Conservation (phyloP, 1,284 basidiomycete species). For the Cryptococcus sp. region DNA sequence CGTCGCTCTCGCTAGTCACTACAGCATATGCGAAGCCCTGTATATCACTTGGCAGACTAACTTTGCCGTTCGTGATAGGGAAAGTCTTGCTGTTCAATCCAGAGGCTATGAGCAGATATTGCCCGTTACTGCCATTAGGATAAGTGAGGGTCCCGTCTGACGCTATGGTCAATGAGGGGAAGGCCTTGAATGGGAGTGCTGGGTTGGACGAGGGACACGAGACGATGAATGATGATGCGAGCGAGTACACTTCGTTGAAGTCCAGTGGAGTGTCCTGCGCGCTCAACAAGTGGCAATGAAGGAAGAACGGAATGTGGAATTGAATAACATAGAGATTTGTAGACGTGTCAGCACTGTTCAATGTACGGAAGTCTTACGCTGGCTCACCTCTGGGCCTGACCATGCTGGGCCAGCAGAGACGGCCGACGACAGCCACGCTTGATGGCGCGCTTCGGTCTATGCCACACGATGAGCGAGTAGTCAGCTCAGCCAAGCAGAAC, state of each 20-base stretch:
- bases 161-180: constrained; percentile 52
- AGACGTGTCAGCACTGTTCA: no score
- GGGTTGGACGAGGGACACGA: constrained; percentile 49
- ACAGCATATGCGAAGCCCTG: constrained; percentile 54
- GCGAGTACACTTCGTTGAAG: constrained; percentile 55
- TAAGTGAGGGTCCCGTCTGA: constrained; percentile 37
- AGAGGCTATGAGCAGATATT: constrained; percentile 49
- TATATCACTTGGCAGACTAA: constrained; percentile 42
- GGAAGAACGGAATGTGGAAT: no score
- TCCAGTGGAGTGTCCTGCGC: constrained; percentile 55
- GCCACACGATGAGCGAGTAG: neutral
- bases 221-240: constrained; percentile 41
- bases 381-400: constrained; percentile 56
- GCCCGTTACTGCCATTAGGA: constrained; percentile 34
- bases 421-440: constrained; percentile 47
- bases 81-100: constrained; percentile 41
- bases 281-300: no score
- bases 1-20: constrained; percentile 38
- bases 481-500: neutral
- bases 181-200: constrained; percentile 53
- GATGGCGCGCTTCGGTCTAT: constrained; percentile 72
- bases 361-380: no score
- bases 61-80: constrained; percentile 43
- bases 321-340: no score
- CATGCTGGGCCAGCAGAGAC: constrained; percentile 55